These are phyloP conservation scores for Talaromyces trachyspermus DNA, from an alignment of 495 filamentous ascomycete species.

Conservation along the genomic window DNA sequence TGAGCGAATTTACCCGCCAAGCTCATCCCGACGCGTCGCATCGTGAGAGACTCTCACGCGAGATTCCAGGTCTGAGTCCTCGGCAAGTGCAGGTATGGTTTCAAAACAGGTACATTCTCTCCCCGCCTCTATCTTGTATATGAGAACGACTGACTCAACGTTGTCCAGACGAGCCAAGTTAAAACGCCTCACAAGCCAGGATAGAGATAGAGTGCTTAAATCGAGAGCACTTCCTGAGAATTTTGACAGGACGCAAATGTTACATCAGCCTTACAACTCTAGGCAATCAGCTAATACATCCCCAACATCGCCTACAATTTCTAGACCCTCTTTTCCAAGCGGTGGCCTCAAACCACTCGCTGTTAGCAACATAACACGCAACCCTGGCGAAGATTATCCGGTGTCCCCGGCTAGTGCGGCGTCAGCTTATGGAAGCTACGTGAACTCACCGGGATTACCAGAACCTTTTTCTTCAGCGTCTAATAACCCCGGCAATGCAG, in stretches of 20 bases:
- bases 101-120: conserved; percentile 74
- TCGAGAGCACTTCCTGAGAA: conserved; percentile 85
- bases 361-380: conserved; percentile 29
- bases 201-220: conserved; percentile 89
- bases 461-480: conserved; percentile 22
- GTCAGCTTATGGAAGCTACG: conserved; percentile 35
- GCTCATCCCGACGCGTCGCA: conserved; percentile 93
- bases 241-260: conserved; percentile 85
- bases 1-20: conserved; percentile 95
- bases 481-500: conserved; percentile 24
- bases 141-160: conserved; percentile 16
- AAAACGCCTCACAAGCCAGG: conserved; percentile 87
- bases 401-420: conserved; percentile 39
- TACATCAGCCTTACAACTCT: conserved; percentile 61
- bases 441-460: conserved; percentile 26
- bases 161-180: conserved; percentile 76
- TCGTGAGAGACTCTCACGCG: conserved; percentile 78
- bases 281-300: conserved; percentile 28
- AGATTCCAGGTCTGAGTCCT: conserved; percentile 89
- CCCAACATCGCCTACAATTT: conserved; percentile 22
- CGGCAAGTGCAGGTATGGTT: conserved; percentile 99
- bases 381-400: conserved; percentile 36
- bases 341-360: conserved; percentile 23
- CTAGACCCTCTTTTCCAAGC: conserved; percentile 1
- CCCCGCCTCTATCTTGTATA: conserved; percentile 4